Base-by-base conservation (phyloP, 768 basidiomycete species). In the Mycena leptocephala region DNA sequence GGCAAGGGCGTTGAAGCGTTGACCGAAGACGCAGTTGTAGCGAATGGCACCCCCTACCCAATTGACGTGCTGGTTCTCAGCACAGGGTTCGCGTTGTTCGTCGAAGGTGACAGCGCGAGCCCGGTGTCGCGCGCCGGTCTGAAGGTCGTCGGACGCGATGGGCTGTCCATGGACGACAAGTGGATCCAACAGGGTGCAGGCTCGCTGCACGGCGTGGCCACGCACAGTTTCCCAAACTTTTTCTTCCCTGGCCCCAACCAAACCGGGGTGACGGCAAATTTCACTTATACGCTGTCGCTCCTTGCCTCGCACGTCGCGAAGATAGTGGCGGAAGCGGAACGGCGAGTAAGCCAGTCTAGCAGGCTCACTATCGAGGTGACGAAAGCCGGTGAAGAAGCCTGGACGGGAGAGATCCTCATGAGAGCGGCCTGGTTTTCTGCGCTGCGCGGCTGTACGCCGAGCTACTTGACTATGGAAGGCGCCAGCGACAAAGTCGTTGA, bases 221-320 rank as follows among this genome's bases (percentile, higher is more conserved):
- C 71, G 14, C 28, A 74, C 53, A 71, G 55, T 0, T 79, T 79
- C 53, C 79, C 79, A 5, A 79, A 79, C 43, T 32, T 79, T 2
- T 79, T 79, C 72, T 71, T 76, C 72, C 32, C 68, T 33, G 72
- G 69, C 3, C 62, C 41, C 1, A 6, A 22, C 1, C 77, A 79
- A 24, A 26, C 33, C 16, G 65, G 64, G 11, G 63, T 62, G 7
- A 35, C 71, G 1, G 61, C 79, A 4, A 79, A 78, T 37, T 74
- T 59, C 35, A 74, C 75, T 0, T 65, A 30, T 26, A 39, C 55
- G 32, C 48, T 79, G 3, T 14, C 30, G 1, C 22, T 61, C 4
- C n/a, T 70, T 10, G 46, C 76, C 16, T 6, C 10, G 7, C 74
- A 77, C 48, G 67, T 73, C n/a, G 76, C 79, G 30, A 55, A 3